Base-by-base conservation (phyloP, 352 stramenopile genomes). In the Globisporangium okanoganense region DNA sequence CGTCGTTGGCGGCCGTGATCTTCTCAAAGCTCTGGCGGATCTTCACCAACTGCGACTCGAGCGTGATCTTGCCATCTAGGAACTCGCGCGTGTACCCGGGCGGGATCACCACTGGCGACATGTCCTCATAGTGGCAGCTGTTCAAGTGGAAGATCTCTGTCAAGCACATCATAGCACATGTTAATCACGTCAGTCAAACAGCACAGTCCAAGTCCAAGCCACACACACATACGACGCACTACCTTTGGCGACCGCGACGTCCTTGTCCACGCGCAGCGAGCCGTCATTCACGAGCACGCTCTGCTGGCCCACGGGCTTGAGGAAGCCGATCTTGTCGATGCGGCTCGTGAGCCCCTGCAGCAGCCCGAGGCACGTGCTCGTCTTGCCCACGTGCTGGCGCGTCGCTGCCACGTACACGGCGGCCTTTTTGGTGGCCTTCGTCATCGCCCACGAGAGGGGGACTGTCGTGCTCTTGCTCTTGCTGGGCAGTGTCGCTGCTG, bases 91-190 rank as follows among this genome's bases (percentile, higher is more conserved):
- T 99, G 70, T 99, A 99, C 7, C 95, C 95, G 4, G 75, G 65
- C 12, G 95, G 96, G 67, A 99, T 98, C 64, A 99, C 88, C 5
- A 99, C 94, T 12, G 96, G 96, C 50, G 84, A 97, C 96, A 99
- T 99, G 65, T 98, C 79, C 44, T 73, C 62, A 74, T 99, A 99
- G 35, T 93, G 78, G 57, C 96, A 94, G 48, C 92, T 82, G 60
- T 92, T 75, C 33, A 99, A 71, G 51, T 91, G 73, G 62, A 99
- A 99, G 62, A 98, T 91, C 78, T 99, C 94, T 91, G 67, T 40
- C 5, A 20, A 9, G 29, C 31, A 10, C 43, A 29, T 38, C 20
- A 59, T n/a, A 6, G 29, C 29, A 6, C 36, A 45, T 7, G 8
- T 36, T 41, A 25, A 64, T 25, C 24, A 12, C 16, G 27, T 22